Base-by-base conservation (phyloP, 2,329 filamentous ascomycete species). In the Chrysosporium keratinophilum region DNA sequence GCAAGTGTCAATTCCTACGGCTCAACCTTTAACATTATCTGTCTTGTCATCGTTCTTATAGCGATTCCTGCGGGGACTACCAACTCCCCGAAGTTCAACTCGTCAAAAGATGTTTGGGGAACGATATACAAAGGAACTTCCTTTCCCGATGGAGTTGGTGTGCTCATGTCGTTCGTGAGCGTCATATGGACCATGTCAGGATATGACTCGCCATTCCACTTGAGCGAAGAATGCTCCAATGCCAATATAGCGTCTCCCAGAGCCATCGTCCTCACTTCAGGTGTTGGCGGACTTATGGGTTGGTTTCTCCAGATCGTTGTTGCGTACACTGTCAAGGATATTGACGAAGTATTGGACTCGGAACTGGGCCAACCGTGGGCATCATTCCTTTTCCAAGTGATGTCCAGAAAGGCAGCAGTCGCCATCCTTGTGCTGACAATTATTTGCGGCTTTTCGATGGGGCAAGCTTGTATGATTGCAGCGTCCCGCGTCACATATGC, bases 181-280 rank as follows among this genome's bases (percentile, higher is more conserved):
- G 82, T 85, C 34, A 84, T 85, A 58, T 85, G 82, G 82, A 84
- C 81, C 4, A 83, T 82, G 76, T 75, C 75, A 5, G 81, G 82
- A 40, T 85, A 85, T 63, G 83, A 86, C 65, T 77, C 77, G 0
- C 80, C 83, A 0, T 87, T 87, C 65, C 84, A 88, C 68, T 68
- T 88, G n/a, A 78, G 81, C 2, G 84, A 88, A 63, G 84, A 88
- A 67, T 88, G 84, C 67, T 82, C 80, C 56, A 88, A 88, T 60
- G 84, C 85, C 28, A 81, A 79, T 59, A 69, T 87, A 44, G 84
- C 85, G 31, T 79, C 82, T 9, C 84, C 84, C 0, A 78, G 84
- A 11, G 84, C 84, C 6, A 88, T 88, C 50, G 79, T 87, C 37
- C 72, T 87, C 63, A 88, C 85, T 0, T 81, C 81, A 0, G 78